Evolutionary conservation across 169 alveolate species (phyloP), one percentile per base, ranked within the genome.

Genomic region (Eimeria sp.): DNA sequence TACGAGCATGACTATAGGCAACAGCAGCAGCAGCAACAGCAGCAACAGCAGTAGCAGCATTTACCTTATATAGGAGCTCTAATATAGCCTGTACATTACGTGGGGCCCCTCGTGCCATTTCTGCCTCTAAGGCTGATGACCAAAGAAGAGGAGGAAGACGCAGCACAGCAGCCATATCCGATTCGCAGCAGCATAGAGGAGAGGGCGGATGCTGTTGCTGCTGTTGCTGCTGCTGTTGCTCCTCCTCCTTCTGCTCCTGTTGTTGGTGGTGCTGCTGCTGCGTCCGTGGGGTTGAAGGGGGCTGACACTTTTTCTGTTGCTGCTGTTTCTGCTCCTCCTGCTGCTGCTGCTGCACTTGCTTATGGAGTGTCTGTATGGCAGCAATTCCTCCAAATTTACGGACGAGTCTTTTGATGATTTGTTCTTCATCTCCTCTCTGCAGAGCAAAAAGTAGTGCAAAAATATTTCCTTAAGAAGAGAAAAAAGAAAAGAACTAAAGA

Each of bases 361-460:
- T 61, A 18, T 61, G 70, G n/a, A 61, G 70, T 61, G 49, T 72
- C 83, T 30, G 45, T 49, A 78, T 22, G 61, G 88, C 88, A 13
- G 54, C 51, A 27, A 78, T 11, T 14, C 88, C 88, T 45, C 88
- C 88, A 43, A 78, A 78, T 22, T 49, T 40, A 14, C 65, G 40
- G 61, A 45, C 63, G 63, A 78, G 88, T 45, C 16, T 40, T 45
- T 78, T 78, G 7, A 45, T 49, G 61, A 78, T 30, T 43, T 78
- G 88, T 49, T 78, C 88, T 45, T 78, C 88, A 16, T 78, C 88
- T 45, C 40, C 63, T 27, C 51, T 30, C 88, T 78, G 88, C 63
- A 75, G 51, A 4, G n/a, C 86, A 25, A 5, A 22, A 40, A 40
- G 83, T 11, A 6, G 5, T 47, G 27, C 30, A 61, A 0, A 0